phyloP scores from a whole-genome alignment of 352 stramenopile species.

The Pythium phragmitis region DNA sequence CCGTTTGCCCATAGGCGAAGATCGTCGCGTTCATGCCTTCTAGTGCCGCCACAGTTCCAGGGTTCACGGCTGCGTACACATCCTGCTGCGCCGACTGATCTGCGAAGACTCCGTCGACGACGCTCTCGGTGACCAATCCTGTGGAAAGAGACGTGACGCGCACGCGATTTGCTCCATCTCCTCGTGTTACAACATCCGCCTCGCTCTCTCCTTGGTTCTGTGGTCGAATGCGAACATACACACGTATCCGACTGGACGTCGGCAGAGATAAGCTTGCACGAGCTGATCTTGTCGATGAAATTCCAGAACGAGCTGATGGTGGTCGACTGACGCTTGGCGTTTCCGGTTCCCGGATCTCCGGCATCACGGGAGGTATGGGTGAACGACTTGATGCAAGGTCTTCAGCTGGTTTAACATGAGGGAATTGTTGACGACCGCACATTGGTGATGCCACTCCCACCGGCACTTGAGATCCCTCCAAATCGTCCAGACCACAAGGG shows the following conservation, averaged over 20 bases:
- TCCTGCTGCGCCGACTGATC: conserved; percentile 64
- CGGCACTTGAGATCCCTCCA: neutral
- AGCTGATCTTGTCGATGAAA: conserved; percentile 1
- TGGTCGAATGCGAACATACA: conserved; percentile 74
- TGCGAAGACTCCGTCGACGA: conserved; percentile 76
- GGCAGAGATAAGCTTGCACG: neutral
- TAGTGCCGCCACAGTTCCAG: conserved; percentile 63
- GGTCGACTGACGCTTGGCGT: neutral
- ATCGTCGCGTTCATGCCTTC: conserved; percentile 89
- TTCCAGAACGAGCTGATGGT: neutral
- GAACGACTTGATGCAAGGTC: neutral
- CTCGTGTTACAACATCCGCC: conserved; percentile 36
- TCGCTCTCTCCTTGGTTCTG: conserved; percentile 16
- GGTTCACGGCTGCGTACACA: conserved; percentile 70
- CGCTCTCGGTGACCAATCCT: conserved; percentile 50
- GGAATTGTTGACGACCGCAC: neutral
- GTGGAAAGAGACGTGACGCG: conserved; percentile 20
- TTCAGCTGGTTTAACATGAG: neutral
- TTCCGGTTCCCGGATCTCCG: neutral
- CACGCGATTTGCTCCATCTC: conserved; percentile 30
- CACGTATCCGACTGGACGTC: conserved; percentile 44
- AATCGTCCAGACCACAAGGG: neutral
- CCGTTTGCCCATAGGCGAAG: conserved; percentile 92
- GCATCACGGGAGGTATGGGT: neutral
- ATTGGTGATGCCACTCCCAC: neutral